These are phyloP conservation scores for Rubia yunnanensis DNA, from an alignment of 257 asterid species.

Conservation along the genomic window DNA sequence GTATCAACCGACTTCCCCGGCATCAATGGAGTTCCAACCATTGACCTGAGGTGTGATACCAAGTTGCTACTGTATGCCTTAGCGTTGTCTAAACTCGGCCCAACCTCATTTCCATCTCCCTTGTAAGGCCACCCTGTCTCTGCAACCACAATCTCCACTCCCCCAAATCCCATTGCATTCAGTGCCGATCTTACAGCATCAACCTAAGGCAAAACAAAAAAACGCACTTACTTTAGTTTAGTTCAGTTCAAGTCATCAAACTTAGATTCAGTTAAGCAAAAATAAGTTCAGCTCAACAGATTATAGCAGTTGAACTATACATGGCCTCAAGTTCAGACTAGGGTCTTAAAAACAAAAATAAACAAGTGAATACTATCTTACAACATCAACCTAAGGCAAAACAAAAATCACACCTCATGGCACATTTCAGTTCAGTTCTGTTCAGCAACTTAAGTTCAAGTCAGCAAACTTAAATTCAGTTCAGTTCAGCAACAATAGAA, in stretches of 20 bases:
- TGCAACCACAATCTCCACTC: slow-evolving; percentile 59
- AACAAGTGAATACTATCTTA: background rate
- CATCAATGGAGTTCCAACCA: slow-evolving; percentile 75
- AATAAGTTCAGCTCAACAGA: no score
- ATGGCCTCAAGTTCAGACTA: background rate
- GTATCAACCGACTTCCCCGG: slow-evolving; percentile 59
- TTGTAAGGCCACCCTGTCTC: slow-evolving; percentile 85
- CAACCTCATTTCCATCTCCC: slow-evolving; percentile 57
- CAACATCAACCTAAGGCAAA: no score
- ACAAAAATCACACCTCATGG: no score
- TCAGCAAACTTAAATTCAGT: no score
- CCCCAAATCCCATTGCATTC: slow-evolving; percentile 44
- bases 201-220: slow-evolving; percentile 31
- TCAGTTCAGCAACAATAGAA: no score
- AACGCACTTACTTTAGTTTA: no score
- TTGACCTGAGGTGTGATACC: slow-evolving; percentile 47
- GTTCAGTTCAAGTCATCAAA: no score
- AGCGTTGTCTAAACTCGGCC: slow-evolving; percentile 60
- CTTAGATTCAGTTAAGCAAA: no score
- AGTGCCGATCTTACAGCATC: slow-evolving; percentile 60
- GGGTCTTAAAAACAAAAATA: background rate
- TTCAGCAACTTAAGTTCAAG: no score
- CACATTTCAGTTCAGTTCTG: no score
- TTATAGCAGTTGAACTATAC: no score
- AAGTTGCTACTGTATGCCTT: slow-evolving; percentile 53